Base-by-base conservation (phyloP, 169 alveolate genomes). In the Ichthyophthirius multifiliis region DNA sequence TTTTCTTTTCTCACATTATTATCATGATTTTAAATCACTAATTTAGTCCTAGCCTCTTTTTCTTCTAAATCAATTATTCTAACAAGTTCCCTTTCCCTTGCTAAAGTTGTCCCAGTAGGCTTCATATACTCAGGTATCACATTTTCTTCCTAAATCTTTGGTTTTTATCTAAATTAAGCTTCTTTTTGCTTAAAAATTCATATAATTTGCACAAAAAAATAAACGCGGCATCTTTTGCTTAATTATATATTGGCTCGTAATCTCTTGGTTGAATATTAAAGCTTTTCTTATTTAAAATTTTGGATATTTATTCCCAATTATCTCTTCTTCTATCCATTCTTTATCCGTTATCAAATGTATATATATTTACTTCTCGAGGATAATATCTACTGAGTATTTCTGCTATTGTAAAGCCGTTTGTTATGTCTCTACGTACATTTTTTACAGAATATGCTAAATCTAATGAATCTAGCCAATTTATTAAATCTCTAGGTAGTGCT, bases 331-430 rank as follows among this genome's bases (percentile, higher is more conserved):
- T 87, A 35, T 80, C 86, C 65, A 90, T 73, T 12, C 89, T 83
- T 10, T 79, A 71, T 35, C 92, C 94, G 77, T 94, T 94, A 71
- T 92, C 94, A 23, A 84, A 86, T 13, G 88, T 62, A 75, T 92
- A 91, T 87, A 94, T 91, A 46, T 87, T 84, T 32, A 93, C 81
- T 48, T 90, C 93, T 62, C 90, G 87, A 16, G 97, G 97, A 78
- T 86, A 87, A 46, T 94, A 90, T 32, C 96, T 79, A 27, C 85
- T 71, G 20, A 91, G 65, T 23, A 94, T 92, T 84, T 94, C 96
- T 16, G 96, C 97, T 0, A 92, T 83, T 16, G 92, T 71, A 83
- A 94, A 94, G 9, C 97, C 96, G 82, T 91, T 94, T 27, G 90
- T 77, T 65, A 90, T 65, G 82, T 94, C 96, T 78, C 96, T 90